Base-by-base conservation (phyloP, 1,284 basidiomycete genomes). In the Ganoderma multipileum region DNA sequence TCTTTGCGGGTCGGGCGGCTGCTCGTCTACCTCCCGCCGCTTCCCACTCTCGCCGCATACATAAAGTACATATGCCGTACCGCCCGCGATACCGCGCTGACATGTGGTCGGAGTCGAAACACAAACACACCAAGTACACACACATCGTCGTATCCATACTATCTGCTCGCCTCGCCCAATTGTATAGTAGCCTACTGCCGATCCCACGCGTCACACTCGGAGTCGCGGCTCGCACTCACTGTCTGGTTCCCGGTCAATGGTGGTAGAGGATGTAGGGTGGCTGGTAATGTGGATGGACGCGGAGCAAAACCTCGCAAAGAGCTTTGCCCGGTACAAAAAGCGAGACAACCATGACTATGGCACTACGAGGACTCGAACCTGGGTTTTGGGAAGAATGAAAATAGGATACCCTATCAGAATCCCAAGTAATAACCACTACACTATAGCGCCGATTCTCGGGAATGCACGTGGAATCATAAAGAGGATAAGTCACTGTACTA, bases 361-460 rank as follows among this genome's bases (percentile, higher is more conserved):
- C 65, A 59, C 68, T 69, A 69, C 68, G 64, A 69, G 65, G 68
- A 59, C 61, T 69, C 68, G 62, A 69, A 66, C 68, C 68, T 69
- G 68, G 65, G 62, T 69, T 61, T 66, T 69, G 65, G 69, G 60
- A 55, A 63, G 58, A 3, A 4, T 20, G n/a, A 3, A 8, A 12
- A 33, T 71, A n/a, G n/a, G n/a, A n/a, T n/a, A n/a, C n/a, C n/a
- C n/a, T n/a, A n/a, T n/a, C 67, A 68, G 69, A 68, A 71, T 71
- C 69, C 69, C 69, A 71, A 71, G 69, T 71, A 65, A 68, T 68
- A 68, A 71, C 63, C 66, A 67, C 65, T 70, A 70, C 69, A 70
- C 68, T 70, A 70, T 70, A 70, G 68, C 68, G 68, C 68, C 68
- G 47, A n/a, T n/a, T n/a, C n/a, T n/a, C n/a, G n/a, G n/a, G n/a